Evolutionary conservation across 2,329 filamentous ascomycete genomes (phyloP).

Genomic region (Cercospora sp.): DNA sequence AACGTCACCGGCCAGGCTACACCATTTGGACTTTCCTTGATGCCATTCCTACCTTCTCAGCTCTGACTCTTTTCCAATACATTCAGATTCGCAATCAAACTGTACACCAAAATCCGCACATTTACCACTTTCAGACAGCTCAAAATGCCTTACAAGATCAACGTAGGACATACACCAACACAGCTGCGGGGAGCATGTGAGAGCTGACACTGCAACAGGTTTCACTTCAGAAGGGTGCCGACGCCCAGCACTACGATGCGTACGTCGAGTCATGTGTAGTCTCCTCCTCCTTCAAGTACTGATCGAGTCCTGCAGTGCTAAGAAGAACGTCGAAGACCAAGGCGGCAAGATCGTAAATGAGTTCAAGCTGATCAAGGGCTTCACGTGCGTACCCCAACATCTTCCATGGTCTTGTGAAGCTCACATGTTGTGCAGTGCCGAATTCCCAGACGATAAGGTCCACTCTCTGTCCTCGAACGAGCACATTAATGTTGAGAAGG

Average conservation of each 20-base stretch:
- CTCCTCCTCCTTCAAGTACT: not conserved
- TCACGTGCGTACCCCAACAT: constrained; percentile 66
- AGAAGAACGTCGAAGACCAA: constrained; percentile 70
- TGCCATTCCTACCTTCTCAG: not conserved
- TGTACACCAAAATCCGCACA: constrained; percentile 14
- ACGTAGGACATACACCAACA: constrained; percentile 25
- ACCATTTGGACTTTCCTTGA: not conserved
- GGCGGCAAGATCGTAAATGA: constrained; percentile 84
- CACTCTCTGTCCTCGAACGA: constrained; percentile 66
- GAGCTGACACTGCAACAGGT: constrained; percentile 58
- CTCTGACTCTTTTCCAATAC: not conserved
- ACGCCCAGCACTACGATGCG: constrained; percentile 66
- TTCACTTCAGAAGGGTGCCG: constrained; percentile 70
- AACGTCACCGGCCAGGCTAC: constrained; percentile 14
- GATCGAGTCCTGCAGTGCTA: constrained; percentile 58
- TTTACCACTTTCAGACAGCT: constrained; percentile 10
- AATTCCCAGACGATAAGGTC: constrained; percentile 68
- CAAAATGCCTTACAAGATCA: constrained; percentile 34
- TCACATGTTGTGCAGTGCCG: constrained; percentile 58
- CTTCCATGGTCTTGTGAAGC: too few species aligned
- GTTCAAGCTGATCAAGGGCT: constrained; percentile 86
- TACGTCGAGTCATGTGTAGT: constrained; percentile 44
- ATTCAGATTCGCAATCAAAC: not conserved
- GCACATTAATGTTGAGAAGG: constrained; percentile 76
- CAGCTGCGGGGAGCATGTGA: constrained; percentile 1